Percentiles rank a stretch among this genome's conserved stretches.
These are phyloP conservation scores for Solanum hybrid DNA, from an alignment of 305 asterid species.

Conservation along the genomic window DNA sequence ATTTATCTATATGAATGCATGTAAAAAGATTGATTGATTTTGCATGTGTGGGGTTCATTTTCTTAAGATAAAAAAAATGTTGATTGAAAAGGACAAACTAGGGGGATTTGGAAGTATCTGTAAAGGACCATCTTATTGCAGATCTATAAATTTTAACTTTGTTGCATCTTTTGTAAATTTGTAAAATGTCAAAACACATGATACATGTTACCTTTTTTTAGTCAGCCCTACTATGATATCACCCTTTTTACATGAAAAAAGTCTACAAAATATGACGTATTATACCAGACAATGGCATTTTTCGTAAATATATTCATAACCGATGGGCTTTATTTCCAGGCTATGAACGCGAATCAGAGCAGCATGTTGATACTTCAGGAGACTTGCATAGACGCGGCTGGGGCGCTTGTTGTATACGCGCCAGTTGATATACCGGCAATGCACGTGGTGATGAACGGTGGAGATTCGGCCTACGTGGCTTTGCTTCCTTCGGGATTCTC, in stretches of 20 bases:
- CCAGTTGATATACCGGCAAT: slow-evolving; percentile 95
- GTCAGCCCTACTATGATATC: slow-evolving; percentile 12
- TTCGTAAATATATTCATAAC: background rate
- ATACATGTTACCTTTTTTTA: slow-evolving; percentile 13
- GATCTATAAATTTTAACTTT: slow-evolving; percentile 18
- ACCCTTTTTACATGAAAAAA: background rate
- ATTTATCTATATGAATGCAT: background rate
- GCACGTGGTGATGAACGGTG: slow-evolving; percentile 96
- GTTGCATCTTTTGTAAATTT: slow-evolving; percentile 5
- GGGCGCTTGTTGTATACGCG: slow-evolving; percentile 94
- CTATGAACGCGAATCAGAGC: slow-evolving; percentile 62
- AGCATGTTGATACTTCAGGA: slow-evolving; percentile 94
- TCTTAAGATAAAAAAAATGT: background rate
- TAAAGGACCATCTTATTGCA: slow-evolving; percentile 17
- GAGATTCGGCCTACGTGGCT: slow-evolving; percentile 90
- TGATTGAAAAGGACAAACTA: slow-evolving; percentile 10
- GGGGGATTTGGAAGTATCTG: slow-evolving; percentile 16
- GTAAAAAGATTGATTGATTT: background rate
- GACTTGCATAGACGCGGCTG: slow-evolving; percentile 84
- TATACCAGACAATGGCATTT: background rate
- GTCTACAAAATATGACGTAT: background rate
- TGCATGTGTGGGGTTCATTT: background rate
- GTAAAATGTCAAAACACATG: slow-evolving; percentile 24
- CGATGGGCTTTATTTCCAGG: slow-evolving; percentile 20
- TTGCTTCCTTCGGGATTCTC: slow-evolving; percentile 89